phyloP scores from a whole-genome alignment of 345 rosid species.

The Passiflora organensis region DNA sequence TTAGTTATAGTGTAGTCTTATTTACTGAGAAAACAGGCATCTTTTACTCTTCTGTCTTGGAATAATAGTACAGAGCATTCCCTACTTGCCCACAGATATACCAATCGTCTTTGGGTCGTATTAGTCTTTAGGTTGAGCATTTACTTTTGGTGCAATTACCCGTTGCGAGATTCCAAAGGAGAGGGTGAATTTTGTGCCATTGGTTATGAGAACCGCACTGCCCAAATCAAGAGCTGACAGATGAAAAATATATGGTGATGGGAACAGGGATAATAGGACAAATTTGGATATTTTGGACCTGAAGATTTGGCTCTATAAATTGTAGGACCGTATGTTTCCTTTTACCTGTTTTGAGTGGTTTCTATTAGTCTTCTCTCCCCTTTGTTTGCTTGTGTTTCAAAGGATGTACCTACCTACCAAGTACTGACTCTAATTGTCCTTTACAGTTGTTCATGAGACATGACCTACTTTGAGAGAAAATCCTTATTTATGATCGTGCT shows the following conservation, averaged over 20 bases:
- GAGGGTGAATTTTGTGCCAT: neutral
- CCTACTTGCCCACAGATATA: too few species aligned
- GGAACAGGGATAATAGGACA: neutral
- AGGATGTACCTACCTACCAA: neutral
- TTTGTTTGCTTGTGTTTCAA: constrained; percentile 8
- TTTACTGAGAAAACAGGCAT: neutral
- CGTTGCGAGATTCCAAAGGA: neutral
- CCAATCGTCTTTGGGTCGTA: neutral
- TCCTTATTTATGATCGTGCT: neutral
- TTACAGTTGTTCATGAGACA: neutral
- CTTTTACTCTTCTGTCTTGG: neutral
- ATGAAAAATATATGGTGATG: neutral
- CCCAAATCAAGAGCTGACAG: neutral
- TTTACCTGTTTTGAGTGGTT: too few species aligned
- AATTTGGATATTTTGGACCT: neutral
- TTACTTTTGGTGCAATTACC: neutral
- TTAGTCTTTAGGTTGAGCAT: neutral
- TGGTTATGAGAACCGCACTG: neutral
- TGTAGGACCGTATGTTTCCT: neutral
- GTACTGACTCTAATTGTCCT: neutral
- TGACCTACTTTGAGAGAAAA: neutral
- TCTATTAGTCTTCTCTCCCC: neutral
- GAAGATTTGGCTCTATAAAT: neutral
- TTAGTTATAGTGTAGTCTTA: neutral
- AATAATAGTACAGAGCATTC: too few species aligned